Percentiles rank a stretch among this genome's conserved stretches.
These are phyloP conservation scores for Coemansia sp. DNA, from an alignment of 192 early-diverging fungal genomes.

Conservation along the genomic window DNA sequence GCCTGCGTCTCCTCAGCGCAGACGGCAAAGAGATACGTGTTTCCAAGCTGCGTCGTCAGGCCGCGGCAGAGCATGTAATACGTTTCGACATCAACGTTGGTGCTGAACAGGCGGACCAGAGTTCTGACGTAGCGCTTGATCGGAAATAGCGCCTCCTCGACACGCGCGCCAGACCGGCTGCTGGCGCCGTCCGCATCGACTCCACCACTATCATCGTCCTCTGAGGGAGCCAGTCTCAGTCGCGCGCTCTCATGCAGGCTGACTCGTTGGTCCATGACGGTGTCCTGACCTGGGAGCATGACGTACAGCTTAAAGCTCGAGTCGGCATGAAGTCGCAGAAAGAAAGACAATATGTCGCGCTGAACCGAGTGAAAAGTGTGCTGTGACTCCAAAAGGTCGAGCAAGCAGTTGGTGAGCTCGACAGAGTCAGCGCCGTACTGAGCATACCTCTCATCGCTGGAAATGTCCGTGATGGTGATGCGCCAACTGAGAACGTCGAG, in stretches of 20 bases:
- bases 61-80: conserved; percentile 69
- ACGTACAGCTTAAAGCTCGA: conserved; percentile 43
- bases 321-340: conserved; percentile 52
- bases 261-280: conserved; percentile 54
- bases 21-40: conserved; percentile 73
- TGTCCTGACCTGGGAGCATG: conserved; percentile 29
- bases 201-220: background rate
- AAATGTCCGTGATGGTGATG: conserved; percentile 30
- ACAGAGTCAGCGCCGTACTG: conserved; percentile 30
- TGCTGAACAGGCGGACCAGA: conserved; percentile 63
- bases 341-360: conserved; percentile 34
- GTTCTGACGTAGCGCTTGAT: conserved; percentile 62
- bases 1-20: conserved; percentile 58
- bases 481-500: conserved; percentile 33
- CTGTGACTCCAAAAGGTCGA: conserved; percentile 39
- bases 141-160: conserved; percentile 43
- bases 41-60: conserved; percentile 71
- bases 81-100: conserved; percentile 73
- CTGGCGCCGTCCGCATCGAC: background rate
- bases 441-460: conserved; percentile 19
- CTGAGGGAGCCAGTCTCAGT: conserved; percentile 18
- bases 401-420: conserved; percentile 30
- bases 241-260: conserved; percentile 50
- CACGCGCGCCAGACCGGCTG: background rate
- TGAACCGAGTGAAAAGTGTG: conserved; percentile 42